phyloP scores from a whole-genome alignment of 1,284 basidiomycete genomes.

The Fomitopsis pinicola region DNA sequence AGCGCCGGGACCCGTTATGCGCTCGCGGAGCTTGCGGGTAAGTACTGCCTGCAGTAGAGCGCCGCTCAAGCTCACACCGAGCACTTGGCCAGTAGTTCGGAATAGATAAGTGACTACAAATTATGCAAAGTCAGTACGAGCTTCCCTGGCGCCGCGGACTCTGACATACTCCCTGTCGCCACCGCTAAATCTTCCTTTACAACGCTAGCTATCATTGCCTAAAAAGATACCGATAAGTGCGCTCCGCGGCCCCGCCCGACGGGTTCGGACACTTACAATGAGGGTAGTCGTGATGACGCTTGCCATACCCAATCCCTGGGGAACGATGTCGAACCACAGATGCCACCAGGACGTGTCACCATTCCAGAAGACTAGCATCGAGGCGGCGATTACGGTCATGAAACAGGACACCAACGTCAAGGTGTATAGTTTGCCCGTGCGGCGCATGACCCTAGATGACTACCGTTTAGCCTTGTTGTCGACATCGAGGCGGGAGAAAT shows the following conservation, averaged over 20 bases:
- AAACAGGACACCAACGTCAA: constrained; percentile 61
- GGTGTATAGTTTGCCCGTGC: constrained; percentile 76
- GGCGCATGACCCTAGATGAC: constrained; percentile 67
- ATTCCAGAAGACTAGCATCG: constrained; percentile 59
- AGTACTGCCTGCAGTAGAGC: constrained; percentile 78
- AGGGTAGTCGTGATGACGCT: constrained; percentile 80
- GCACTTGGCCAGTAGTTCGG: constrained; percentile 86
- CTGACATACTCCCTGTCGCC: constrained; percentile 71
- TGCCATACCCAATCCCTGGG: constrained; percentile 80
- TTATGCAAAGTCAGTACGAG: background rate
- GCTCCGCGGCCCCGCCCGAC: background rate
- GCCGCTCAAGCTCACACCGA: constrained; percentile 83
- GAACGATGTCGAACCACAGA: constrained; percentile 74
- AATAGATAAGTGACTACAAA: constrained; percentile 82
- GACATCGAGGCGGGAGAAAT: background rate
- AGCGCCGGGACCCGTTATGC: constrained; percentile 73
- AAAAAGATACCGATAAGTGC: constrained; percentile 13
- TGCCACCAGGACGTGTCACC: constrained; percentile 57
- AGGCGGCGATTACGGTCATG: constrained; percentile 50
- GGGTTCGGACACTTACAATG: constrained; percentile 47
- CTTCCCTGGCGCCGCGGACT: constrained; percentile 27
- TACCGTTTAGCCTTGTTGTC: constrained; percentile 4
- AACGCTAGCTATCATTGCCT: constrained; percentile 85
- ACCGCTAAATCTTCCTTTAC: constrained; percentile 80
- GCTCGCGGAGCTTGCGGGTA: constrained; percentile 57